Conservation (phyloP, 371 early-diverging fungal species). For the Massospora cicadina region DNA sequence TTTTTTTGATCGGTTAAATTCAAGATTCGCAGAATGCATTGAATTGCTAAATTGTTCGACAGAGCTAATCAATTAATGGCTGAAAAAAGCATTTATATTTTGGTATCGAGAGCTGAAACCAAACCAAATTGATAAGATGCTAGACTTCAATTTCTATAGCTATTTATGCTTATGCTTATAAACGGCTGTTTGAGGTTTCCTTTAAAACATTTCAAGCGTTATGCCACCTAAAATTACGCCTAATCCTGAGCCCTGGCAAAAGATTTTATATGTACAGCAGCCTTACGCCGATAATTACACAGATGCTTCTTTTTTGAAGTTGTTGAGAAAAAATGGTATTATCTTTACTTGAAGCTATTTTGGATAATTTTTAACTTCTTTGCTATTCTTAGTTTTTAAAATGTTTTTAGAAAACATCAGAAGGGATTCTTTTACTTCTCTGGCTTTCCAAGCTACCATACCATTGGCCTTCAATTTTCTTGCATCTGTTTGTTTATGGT, state of each 20-base stretch:
- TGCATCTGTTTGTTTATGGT: conserved; percentile 41
- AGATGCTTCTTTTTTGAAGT: conserved; percentile 66
- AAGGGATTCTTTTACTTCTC: conserved; percentile 27
- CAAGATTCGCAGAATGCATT: too few species aligned
- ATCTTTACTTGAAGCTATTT: neutral
- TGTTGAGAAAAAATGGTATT: conserved; percentile 75
- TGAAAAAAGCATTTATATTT: too few species aligned
- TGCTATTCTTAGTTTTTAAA: neutral
- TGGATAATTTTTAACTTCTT: neutral
- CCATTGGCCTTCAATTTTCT: conserved; percentile 48
- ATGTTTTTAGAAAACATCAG: neutral
- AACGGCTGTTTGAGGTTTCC: too few species aligned
- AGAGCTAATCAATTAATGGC: too few species aligned
- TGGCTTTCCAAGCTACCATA: conserved; percentile 54
- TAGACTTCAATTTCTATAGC: too few species aligned
- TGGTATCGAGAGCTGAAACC: too few species aligned
- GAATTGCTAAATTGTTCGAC: too few species aligned
- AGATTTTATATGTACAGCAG: conserved; percentile 74
- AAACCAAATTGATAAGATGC: too few species aligned
- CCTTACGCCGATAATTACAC: conserved; percentile 88
- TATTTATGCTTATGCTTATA: too few species aligned
- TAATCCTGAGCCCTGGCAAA: conserved; percentile 36
- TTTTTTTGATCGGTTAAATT: too few species aligned
- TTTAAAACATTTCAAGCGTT: neutral
- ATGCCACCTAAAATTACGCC: neutral